These are phyloP conservation scores for Tagetes erecta DNA, from an alignment of 129 eudicot genomes.

Conservation along the genomic window DNA sequence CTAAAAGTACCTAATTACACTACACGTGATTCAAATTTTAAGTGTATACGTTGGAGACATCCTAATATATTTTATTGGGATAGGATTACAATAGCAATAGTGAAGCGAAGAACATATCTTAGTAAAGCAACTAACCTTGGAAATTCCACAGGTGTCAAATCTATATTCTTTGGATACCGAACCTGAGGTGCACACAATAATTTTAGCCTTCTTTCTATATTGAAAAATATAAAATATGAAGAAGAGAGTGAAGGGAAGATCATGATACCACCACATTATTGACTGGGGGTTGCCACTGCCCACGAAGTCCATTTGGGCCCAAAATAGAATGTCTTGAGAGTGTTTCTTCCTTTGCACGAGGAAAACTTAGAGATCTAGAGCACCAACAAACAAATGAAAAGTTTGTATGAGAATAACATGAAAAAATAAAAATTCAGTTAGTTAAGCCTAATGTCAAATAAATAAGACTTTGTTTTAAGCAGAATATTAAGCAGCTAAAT, in stretches of 20 bases:
- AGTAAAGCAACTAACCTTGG: conserved; percentile 56
- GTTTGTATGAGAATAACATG: conserved; percentile 11
- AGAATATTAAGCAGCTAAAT: not conserved
- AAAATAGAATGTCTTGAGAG: conserved; percentile 88
- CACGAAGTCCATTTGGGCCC: conserved; percentile 96
- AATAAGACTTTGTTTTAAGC: not conserved
- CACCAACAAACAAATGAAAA: conserved; percentile 29
- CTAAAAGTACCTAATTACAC: not conserved
- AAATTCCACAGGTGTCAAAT: conserved; percentile 70
- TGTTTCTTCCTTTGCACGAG: conserved; percentile 90
- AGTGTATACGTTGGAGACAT: not conserved
- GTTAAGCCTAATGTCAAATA: not conserved
- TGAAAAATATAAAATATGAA: conserved; percentile 4
- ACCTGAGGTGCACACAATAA: conserved; percentile 52
- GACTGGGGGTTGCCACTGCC: conserved; percentile 78
- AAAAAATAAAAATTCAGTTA: not conserved
- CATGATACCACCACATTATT: conserved; percentile 50
- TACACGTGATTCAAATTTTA: too few species aligned
- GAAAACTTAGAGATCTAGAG: conserved; percentile 58
- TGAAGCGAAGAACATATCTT: not conserved
- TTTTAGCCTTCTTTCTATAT: not conserved
- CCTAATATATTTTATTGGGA: not conserved
- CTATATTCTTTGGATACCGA: conserved; percentile 75
- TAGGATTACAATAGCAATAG: conserved; percentile 24
- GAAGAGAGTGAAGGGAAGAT: conserved; percentile 3